Conservation (phyloP, 495 filamentous ascomycete species). For the Lophiostoma macrostomum region DNA sequence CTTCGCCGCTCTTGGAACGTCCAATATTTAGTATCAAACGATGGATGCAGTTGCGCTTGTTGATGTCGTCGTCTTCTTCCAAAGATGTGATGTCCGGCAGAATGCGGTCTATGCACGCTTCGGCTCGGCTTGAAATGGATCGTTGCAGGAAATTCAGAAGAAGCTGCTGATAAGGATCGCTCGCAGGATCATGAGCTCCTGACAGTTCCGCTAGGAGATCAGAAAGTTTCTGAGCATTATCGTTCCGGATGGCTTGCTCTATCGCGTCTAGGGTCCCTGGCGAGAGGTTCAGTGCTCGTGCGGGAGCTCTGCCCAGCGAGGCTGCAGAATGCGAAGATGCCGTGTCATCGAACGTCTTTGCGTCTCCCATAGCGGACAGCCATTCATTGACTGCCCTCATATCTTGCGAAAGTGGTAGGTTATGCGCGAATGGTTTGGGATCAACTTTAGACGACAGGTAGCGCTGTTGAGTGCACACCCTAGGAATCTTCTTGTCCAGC, state of each 20-base stretch:
- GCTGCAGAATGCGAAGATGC: conserved; percentile 67
- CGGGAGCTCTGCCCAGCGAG: conserved; percentile 66
- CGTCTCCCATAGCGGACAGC: conserved; percentile 76
- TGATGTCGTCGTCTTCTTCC: conserved; percentile 86
- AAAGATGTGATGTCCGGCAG: conserved; percentile 64
- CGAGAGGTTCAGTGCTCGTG: conserved; percentile 68
- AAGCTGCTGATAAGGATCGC: conserved; percentile 54
- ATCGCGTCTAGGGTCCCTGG: conserved; percentile 63
- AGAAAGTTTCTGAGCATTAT: conserved; percentile 62
- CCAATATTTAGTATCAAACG: conserved; percentile 87
- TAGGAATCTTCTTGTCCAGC: conserved; percentile 82
- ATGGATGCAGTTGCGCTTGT: conserved; percentile 89
- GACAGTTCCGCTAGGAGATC: conserved; percentile 59
- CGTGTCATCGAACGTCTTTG: conserved; percentile 65
- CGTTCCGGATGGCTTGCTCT: conserved; percentile 72
- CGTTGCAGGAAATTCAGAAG: conserved; percentile 80
- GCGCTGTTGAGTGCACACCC: conserved; percentile 67
- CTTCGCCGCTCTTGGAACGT: conserved; percentile 63
- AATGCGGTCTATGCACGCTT: conserved; percentile 64
- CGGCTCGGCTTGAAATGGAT: conserved; percentile 69
- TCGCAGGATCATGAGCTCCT: conserved; percentile 48
- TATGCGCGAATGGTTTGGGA: conserved; percentile 77
- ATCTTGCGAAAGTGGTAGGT: conserved; percentile 59
- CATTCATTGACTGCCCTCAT: conserved; percentile 84
- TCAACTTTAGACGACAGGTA: conserved; percentile 89